Evolutionary conservation across 441 rosid species (phyloP).

Genomic region (Oxalis stricta): DNA sequence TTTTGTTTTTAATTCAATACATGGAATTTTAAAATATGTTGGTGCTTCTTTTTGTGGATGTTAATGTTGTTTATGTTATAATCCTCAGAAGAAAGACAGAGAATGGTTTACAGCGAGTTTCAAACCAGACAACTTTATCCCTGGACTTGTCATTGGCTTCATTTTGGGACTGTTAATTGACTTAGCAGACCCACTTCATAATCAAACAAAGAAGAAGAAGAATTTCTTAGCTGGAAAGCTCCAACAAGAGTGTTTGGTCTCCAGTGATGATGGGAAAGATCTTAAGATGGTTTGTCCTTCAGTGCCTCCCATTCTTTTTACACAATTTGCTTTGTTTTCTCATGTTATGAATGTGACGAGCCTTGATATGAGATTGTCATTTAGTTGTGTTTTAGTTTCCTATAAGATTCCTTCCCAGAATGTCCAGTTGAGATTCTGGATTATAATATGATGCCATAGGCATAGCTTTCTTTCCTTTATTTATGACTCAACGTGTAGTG

Average conservation of each 20-base stretch:
- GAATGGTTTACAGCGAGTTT: slow-evolving; percentile 51
- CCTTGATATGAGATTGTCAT: too few species aligned
- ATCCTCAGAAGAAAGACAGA: slow-evolving; percentile 37
- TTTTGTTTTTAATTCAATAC: too few species aligned
- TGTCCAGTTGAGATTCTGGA: too few species aligned
- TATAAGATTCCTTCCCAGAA: too few species aligned
- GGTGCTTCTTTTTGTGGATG: not conserved
- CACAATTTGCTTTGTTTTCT: not conserved
- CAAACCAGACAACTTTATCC: slow-evolving; percentile 60
- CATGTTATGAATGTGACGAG: too few species aligned
- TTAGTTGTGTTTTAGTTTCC: too few species aligned
- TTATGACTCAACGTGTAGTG: too few species aligned
- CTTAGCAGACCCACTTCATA: slow-evolving; percentile 35
- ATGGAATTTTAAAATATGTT: too few species aligned
- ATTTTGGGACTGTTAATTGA: slow-evolving; percentile 65
- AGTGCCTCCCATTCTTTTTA: not conserved
- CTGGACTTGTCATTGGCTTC: slow-evolving; percentile 77
- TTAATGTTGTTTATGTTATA: slow-evolving; percentile 9
- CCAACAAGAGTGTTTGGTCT: slow-evolving; percentile 22
- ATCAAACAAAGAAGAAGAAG: slow-evolving; percentile 34
- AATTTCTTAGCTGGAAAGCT: slow-evolving; percentile 42
- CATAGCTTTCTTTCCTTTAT: too few species aligned
- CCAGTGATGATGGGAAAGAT: slow-evolving; percentile 38
- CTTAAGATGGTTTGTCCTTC: slow-evolving; percentile 57
- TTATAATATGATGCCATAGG: too few species aligned